Conservation (phyloP, 108 stramenopile genomes). For the Cyclotella atomus region DNA sequence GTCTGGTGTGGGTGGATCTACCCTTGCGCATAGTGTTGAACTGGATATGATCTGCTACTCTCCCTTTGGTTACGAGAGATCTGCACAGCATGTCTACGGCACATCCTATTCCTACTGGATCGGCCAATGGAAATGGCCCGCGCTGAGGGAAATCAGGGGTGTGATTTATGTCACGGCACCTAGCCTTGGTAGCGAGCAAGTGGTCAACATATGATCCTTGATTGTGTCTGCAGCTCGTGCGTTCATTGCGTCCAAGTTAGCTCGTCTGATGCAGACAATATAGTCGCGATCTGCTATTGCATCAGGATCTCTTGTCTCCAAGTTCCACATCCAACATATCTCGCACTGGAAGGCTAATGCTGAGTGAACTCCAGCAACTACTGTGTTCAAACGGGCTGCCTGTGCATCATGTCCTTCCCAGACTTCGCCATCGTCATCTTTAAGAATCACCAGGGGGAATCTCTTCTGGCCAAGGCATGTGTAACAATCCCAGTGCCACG, state of each 20-base stretch:
- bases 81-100: conserved; percentile 35
- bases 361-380: conserved; percentile 33
- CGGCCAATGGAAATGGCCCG: conserved; percentile 32
- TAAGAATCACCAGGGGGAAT: conserved; percentile 10
- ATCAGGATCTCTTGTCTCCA: not conserved
- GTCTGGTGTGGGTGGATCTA: not conserved
- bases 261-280: not conserved
- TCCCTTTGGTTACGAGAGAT: conserved; percentile 17
- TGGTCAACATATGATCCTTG: not conserved
- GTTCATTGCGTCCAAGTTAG: conserved; percentile 45
- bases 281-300: not conserved
- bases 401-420: not conserved
- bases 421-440: conserved; percentile 24
- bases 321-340: conserved; percentile 45
- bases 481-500: conserved; percentile 32
- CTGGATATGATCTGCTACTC: conserved; percentile 19
- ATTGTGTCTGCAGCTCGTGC: conserved; percentile 2
- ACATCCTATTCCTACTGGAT: conserved; percentile 34
- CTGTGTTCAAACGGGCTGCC: not conserved
- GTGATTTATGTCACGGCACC: not conserved
- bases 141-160: conserved; percentile 12
- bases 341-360: conserved; percentile 54
- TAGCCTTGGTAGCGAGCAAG: not conserved
- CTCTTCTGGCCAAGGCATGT: conserved; percentile 13
- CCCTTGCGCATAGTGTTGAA: conserved; percentile 30